Evolutionary conservation across 257 asterid genomes (phyloP).

Genomic region (Lycium barbarum): DNA sequence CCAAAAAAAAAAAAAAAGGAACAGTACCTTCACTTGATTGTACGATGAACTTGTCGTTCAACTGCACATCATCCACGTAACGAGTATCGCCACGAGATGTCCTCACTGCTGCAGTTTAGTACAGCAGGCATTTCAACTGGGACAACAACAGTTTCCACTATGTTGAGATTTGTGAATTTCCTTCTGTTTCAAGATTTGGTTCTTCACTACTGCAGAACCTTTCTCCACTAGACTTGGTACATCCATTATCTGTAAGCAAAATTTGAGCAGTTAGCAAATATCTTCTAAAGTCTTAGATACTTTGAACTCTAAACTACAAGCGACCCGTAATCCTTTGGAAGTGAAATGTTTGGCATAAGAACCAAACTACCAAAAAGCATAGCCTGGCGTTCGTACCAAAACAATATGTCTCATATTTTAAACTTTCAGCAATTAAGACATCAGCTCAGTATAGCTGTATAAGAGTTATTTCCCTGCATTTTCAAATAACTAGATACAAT

Average conservation of each 20-base stretch:
- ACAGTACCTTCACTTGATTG: neutral
- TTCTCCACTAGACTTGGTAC: conserved; percentile 82
- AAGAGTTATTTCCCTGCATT: neutral
- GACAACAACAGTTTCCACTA: conserved; percentile 59
- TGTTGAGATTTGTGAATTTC: conserved; percentile 35
- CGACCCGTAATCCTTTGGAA: neutral
- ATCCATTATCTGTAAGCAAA: conserved; percentile 63
- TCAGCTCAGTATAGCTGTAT: neutral
- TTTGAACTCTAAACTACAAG: neutral
- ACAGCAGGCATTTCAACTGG: conserved; percentile 27
- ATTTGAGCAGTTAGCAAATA: neutral
- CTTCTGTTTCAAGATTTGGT: conserved; percentile 65
- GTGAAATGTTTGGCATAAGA: neutral
- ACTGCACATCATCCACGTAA: neutral
- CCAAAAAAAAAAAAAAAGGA: neutral
- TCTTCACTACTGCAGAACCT: conserved; percentile 80
- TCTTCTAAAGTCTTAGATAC: neutral
- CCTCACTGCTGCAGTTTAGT: neutral
- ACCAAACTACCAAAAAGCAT: neutral
- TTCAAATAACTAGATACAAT: neutral
- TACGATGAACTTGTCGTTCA: neutral
- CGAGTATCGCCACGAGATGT: neutral
- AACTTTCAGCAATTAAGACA: neutral
- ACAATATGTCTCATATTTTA: neutral
- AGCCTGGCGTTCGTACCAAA: neutral